Percentiles rank a stretch among this genome's conserved stretches.
These are phyloP conservation scores for Podospora anserina DNA, from an alignment of 495 filamentous ascomycete species.

Conservation along the genomic window DNA sequence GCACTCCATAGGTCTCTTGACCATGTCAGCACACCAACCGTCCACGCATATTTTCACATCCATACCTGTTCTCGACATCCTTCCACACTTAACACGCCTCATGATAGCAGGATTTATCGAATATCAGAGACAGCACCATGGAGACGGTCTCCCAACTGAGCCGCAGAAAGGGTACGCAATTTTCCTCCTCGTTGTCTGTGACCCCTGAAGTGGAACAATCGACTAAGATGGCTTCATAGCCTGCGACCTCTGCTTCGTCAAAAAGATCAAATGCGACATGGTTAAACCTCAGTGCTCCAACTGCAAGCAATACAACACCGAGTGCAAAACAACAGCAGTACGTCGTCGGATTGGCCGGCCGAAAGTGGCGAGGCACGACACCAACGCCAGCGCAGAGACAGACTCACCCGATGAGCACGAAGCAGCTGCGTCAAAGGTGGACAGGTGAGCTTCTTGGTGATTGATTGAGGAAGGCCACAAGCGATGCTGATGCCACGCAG, in stretches of 20 bases:
- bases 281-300: slow-evolving; percentile 36
- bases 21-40: neutral
- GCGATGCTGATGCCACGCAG: neutral
- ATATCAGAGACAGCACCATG: neutral
- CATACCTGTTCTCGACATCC: neutral
- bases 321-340: slow-evolving; percentile 30
- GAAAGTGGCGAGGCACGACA: neutral
- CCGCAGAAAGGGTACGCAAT: slow-evolving; percentile 5
- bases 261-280: slow-evolving; percentile 38
- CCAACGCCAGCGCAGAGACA: neutral
- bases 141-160: slow-evolving; percentile 8
- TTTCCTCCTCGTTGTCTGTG: neutral
- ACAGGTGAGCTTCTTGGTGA: neutral
- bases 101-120: neutral
- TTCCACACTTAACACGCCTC: neutral
- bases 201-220: neutral
- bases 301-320: slow-evolving; percentile 32
- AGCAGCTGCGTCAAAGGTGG: neutral
- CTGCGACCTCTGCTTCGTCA: slow-evolving; percentile 37
- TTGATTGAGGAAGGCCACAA: neutral
- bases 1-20: neutral
- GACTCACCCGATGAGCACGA: neutral
- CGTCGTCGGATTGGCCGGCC: slow-evolving; percentile 14
- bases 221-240: slow-evolving; percentile 4
- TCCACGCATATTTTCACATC: neutral